Base-by-base conservation (phyloP, 768 basidiomycete genomes). In the Auricularia sp. region DNA sequence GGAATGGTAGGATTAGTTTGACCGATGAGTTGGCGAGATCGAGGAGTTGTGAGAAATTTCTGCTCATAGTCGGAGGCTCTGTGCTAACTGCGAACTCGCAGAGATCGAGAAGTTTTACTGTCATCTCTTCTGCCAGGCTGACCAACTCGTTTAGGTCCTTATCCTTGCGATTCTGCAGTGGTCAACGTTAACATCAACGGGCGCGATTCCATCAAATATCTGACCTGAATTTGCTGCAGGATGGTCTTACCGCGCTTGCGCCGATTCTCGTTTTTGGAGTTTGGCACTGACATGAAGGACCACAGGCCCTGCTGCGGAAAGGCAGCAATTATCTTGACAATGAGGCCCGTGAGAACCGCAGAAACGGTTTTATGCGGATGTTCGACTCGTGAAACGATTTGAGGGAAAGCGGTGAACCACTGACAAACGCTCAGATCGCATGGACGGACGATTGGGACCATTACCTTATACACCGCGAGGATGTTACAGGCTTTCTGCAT, bases 361-460 rank as follows among this genome's bases (percentile, higher is more conserved):
- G 83, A 87, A 3, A 93, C 87, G 1, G 78, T 78, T 11, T 74
- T 67, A 69, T 90, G 87, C 3, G 73, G 75, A 68, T 97, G 91
- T 12, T 88, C 89, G 36, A 99, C 87, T 7, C 97, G 85, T 14
- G 96, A 98, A 14, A 95, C 93, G 62, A 98, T 91, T 78, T 98
- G 97, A 3, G 95, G 94, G 67, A 98, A 95, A 1, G 93, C 95
- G 0, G 90, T 94, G 68, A 86, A 90, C 93, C 96, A 98, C 94
- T 98, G 64, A 1, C 59, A 16, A 62, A 58, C 66, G 3, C 68
- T 53, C 64, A 53, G 68, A 54, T 34, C 62, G 11, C 5, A 18
- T 21, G 54, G 29, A 62, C 53, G 10, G 62, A 61, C 36, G 18
- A 35, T 54, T 36, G 64, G 21, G 4, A 10, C n/a, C 16, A 8